phyloP scores from a whole-genome alignment of 495 filamentous ascomycete species.

The Hyaloscypha hepaticicola region DNA sequence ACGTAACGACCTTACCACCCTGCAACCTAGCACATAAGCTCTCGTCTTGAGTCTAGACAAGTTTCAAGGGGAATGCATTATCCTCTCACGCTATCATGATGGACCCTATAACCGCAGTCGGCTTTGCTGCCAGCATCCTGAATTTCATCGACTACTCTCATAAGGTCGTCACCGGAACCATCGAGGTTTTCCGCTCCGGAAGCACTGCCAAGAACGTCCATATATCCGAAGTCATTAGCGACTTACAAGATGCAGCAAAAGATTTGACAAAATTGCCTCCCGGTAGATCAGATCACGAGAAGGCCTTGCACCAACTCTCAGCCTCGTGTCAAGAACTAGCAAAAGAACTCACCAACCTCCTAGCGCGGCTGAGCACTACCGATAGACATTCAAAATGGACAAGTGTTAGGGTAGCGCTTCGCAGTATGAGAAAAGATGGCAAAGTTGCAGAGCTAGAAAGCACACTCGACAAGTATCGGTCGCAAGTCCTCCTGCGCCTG shows the following conservation, averaged over 20 bases:
- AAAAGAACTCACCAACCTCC: not conserved
- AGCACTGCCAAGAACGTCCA: not conserved
- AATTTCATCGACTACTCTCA: constrained; percentile 30
- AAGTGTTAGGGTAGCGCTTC: not conserved
- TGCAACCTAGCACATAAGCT: too few relatives aligned
- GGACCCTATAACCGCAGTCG: constrained; percentile 16
- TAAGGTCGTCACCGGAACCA: constrained; percentile 21
- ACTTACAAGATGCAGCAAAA: not conserved
- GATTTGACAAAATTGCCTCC: not conserved
- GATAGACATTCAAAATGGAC: not conserved
- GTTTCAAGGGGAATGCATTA: too few relatives aligned
- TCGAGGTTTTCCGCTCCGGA: constrained; percentile 10
- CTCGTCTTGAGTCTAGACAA: too few relatives aligned
- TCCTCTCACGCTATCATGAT: not conserved
- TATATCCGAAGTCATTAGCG: not conserved
- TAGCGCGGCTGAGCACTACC: not conserved
- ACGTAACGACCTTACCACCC: too few relatives aligned
- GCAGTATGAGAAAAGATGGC: not conserved
- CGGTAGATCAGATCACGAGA: not conserved
- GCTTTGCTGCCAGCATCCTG: constrained; percentile 26
- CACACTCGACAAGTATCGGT: not conserved
- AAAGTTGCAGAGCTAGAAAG: not conserved
- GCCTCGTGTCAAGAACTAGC: not conserved
- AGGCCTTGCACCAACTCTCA: not conserved
- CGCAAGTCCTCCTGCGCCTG: not conserved